Evolutionary conservation across 371 early-diverging fungal genomes (phyloP).

Genomic region (Syncephalastrum racemosum): DNA sequence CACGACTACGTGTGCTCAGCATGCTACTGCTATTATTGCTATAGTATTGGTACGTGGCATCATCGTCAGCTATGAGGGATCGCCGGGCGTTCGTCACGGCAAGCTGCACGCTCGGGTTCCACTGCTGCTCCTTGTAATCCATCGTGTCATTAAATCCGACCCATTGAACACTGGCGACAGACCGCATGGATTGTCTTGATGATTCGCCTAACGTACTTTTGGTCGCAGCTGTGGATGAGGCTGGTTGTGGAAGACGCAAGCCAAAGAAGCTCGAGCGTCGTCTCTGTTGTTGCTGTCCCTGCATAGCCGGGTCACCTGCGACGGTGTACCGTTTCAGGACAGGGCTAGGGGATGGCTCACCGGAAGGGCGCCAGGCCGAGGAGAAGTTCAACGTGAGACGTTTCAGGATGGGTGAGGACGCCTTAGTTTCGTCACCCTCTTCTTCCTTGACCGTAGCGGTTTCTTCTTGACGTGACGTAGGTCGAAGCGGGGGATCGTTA

Average conservation of each 20-base stretch:
- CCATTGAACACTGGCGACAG: constrained; percentile 40
- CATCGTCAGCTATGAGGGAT: too few species aligned
- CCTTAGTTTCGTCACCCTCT: constrained; percentile 10
- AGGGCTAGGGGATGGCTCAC: background rate
- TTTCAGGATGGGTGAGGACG: constrained; percentile 14
- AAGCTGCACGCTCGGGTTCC: constrained; percentile 24
- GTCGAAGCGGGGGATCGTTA: too few species aligned
- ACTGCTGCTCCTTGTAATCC: constrained; percentile 29
- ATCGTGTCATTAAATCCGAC: constrained; percentile 40
- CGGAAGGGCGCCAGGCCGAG: constrained; percentile 6
- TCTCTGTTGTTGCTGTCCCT: constrained; percentile 10
- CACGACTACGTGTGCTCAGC: too few species aligned
- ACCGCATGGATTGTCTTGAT: constrained; percentile 6
- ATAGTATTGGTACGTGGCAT: too few species aligned
- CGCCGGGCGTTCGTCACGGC: constrained; percentile 30
- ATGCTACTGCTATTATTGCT: too few species aligned
- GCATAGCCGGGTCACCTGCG: constrained; percentile 15
- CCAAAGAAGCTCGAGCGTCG: constrained; percentile 2
- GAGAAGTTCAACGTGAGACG: constrained; percentile 26
- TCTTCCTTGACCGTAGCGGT: too few species aligned
- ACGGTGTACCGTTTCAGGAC: constrained; percentile 15
- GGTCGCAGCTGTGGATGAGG: constrained; percentile 18
- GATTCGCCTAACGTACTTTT: too few species aligned
- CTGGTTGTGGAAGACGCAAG: too few species aligned
- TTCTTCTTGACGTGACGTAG: too few species aligned